phyloP scores from a whole-genome alignment of 495 filamentous ascomycete species.

The Podospora appendiculata region DNA sequence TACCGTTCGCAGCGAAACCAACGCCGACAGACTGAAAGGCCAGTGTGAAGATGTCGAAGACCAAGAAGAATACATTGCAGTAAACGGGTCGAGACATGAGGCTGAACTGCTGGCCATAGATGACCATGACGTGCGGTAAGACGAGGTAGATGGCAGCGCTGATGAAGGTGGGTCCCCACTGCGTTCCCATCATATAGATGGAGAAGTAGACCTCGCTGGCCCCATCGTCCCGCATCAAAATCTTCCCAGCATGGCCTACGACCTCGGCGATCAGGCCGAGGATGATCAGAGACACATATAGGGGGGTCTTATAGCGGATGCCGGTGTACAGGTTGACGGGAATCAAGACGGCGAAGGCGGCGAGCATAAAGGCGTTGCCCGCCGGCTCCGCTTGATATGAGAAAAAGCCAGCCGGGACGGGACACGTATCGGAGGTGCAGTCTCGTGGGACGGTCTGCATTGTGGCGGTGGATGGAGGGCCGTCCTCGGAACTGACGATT shows the following conservation, averaged over 20 bases:
- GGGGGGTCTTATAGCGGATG: conserved; percentile 24
- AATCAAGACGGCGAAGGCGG: conserved; percentile 28
- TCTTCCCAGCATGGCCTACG: conserved; percentile 30
- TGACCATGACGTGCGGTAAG: conserved; percentile 28
- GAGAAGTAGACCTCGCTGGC: conserved; percentile 19
- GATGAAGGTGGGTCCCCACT: conserved; percentile 30
- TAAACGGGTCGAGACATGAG: conserved; percentile 22
- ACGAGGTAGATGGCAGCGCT: conserved; percentile 25
- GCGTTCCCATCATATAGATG: conserved; percentile 31
- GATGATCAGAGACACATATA: conserved; percentile 23
- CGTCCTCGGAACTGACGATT: background rate
- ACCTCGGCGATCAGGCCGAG: conserved; percentile 30
- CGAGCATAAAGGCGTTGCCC: conserved; percentile 29
- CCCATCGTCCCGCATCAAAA: conserved; percentile 23
- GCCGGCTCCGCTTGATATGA: conserved; percentile 19
- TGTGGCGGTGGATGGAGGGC: background rate
- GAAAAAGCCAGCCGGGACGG: conserved; percentile 17
- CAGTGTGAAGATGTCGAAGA: conserved; percentile 22
- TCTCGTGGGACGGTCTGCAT: conserved; percentile 1
- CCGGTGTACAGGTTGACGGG: conserved; percentile 28
- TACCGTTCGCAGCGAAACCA: conserved; percentile 11
- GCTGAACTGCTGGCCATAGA: conserved; percentile 31
- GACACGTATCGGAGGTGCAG: conserved; percentile 6
- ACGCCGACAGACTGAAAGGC: conserved; percentile 30
- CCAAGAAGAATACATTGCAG: conserved; percentile 21